Base-by-base conservation (phyloP, 257 asterid genomes). In the Solanum clarkiae region DNA sequence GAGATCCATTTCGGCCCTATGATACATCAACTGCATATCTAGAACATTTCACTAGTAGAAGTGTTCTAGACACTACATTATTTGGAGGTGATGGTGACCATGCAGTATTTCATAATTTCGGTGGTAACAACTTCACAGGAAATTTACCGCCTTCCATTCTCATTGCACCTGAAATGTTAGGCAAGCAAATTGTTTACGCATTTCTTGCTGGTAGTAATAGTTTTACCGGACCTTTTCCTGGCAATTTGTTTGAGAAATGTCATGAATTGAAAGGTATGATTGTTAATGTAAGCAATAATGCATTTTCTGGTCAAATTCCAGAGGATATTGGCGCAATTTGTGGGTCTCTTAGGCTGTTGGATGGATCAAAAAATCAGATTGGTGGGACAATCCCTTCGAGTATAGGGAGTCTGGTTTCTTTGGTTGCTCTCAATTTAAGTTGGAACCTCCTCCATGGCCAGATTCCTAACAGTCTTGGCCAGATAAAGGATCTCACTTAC, bases 141-240 rank as follows among this genome's bases (percentile, higher is more conserved):
- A 51, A 88, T 12, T 59, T 94, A 84, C 88, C 71, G 81, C 88
- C 77, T 86, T 88, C 94, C 7, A 57, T 91, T 92, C 97, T 98
- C 10, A 72, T 95, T 89, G 93, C 93, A 68, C 88, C 93, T 5
- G 91, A 89, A 87, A 85, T 89, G 77, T 83, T 93, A 59, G 93
- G 92, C 13, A 90, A 89, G 42, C 88, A 86, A 85, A 89, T 92
- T 53, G 91, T 89, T 51, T 97, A 95, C 82, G 98, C 96, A 14
- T 95, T 92, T 87, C 93, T 94, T 84, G 98, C 95, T 11, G 96
- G 98, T 47, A 85, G 86, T 54, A 97, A 97, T 93, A 90, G 85
- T 89, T 91, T 97, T 45, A 88, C 92, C 17, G 99, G 98, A 84
- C 84, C 83, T 85, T 90, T 97, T 89, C 89, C 96, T 17, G 90